Conservation (phyloP, 2,329 filamentous ascomycete genomes). For the Fusarium sterilihyphosum region DNA sequence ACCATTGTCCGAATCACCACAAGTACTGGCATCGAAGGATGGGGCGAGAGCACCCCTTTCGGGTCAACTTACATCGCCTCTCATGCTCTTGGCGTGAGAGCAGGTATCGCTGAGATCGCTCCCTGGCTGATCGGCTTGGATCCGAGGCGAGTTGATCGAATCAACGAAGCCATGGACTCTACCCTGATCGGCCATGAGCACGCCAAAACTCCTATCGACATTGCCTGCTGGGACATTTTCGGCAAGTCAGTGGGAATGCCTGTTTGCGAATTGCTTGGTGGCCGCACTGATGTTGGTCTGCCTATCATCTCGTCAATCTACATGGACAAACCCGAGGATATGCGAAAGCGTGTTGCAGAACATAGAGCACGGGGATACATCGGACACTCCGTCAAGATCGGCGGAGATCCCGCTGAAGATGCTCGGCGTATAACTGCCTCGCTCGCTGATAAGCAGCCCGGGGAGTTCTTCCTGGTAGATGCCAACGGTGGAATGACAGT, state of each 20-base stretch:
- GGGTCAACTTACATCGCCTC: conserved; percentile 30
- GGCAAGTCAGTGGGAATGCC: conserved; percentile 30
- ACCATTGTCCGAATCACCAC: conserved; percentile 36
- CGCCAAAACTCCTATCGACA: conserved; percentile 29
- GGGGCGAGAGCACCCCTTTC: conserved; percentile 36
- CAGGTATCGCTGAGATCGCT: conserved; percentile 26
- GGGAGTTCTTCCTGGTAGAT: conserved; percentile 35
- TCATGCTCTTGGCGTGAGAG: conserved; percentile 31
- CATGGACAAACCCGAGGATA: conserved; percentile 25
- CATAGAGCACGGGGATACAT: conserved; percentile 22
- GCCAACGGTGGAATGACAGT: conserved; percentile 30
- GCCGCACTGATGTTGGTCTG: conserved; percentile 19
- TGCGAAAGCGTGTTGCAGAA: conserved; percentile 19
- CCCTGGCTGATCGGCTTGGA: conserved; percentile 26
- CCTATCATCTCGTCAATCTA: conserved; percentile 34
- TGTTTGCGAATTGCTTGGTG: conserved; percentile 34
- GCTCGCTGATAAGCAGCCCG: conserved; percentile 18
- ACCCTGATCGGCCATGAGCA: conserved; percentile 25
- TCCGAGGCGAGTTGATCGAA: conserved; percentile 25
- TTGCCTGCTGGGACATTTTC: conserved; percentile 36
- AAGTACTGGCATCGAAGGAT: conserved; percentile 31
- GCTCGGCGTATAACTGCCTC: conserved; percentile 27
- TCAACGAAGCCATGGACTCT: conserved; percentile 34
- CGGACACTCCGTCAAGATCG: conserved; percentile 31
- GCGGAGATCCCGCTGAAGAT: conserved; percentile 17